These are phyloP conservation scores for Gleditsia sinensis DNA, from an alignment of 306 rosid species.

Conservation along the genomic window DNA sequence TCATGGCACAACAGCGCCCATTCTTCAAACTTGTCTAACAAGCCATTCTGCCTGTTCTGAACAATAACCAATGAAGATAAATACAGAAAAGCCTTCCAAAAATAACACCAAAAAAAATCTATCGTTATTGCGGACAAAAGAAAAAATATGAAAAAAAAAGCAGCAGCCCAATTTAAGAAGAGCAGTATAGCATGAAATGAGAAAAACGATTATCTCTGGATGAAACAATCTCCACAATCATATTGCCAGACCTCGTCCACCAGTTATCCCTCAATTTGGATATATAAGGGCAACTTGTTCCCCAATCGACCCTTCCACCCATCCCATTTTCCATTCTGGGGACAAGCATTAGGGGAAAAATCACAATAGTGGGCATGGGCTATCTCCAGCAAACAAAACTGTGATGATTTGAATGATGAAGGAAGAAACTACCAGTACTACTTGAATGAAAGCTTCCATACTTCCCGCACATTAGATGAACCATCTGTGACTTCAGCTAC, in stretches of 20 bases:
- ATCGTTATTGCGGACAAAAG: neutral
- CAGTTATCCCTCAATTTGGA: neutral
- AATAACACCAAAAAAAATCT: too few relatives aligned
- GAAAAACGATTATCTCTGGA: neutral
- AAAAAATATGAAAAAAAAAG: too few relatives aligned
- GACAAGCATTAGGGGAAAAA: neutral
- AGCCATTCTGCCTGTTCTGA: too few relatives aligned
- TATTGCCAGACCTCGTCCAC: neutral
- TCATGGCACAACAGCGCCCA: too few relatives aligned
- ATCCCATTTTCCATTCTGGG: neutral
- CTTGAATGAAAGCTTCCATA: slow-evolving; percentile 83
- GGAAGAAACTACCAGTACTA: slow-evolving; percentile 34
- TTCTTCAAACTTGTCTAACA: too few relatives aligned
- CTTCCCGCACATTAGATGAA: slow-evolving; percentile 89
- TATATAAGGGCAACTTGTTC: neutral
- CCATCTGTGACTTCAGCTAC: slow-evolving; percentile 93
- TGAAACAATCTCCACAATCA: neutral
- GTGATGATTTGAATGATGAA: neutral
- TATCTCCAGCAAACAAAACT: slow-evolving; percentile 13
- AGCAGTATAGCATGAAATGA: neutral
- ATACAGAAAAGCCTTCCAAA: neutral
- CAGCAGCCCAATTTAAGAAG: too few relatives aligned
- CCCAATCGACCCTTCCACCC: too few relatives aligned
- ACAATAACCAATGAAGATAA: neutral
- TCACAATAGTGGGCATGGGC: neutral